Percentiles rank a stretch among this genome's conserved stretches.
phyloP scores from a whole-genome alignment of 495 filamentous ascomycete genomes.

The Entonaema liquescens region DNA sequence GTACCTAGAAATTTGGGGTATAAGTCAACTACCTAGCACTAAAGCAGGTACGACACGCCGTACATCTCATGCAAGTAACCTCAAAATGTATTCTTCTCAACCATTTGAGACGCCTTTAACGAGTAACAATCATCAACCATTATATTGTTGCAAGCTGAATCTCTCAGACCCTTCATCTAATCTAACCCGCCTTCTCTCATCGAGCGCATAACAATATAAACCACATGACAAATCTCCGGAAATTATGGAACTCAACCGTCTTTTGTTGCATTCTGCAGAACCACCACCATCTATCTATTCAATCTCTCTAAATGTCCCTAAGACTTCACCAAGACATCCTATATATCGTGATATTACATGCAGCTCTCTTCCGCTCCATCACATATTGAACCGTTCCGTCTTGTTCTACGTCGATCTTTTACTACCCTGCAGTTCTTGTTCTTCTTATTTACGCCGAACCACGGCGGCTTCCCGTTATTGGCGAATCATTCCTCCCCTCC shows the following conservation, averaged over 20 bases:
- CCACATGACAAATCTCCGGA: background rate
- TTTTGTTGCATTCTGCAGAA: conserved; percentile 17
- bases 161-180: background rate
- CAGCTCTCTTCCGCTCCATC: conserved; percentile 18
- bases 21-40: background rate
- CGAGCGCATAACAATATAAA: background rate
- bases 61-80: background rate
- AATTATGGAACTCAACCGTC: background rate
- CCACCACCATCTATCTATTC: conserved; percentile 13
- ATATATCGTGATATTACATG: conserved; percentile 14
- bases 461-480: conserved; percentile 9
- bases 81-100: background rate
- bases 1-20: background rate
- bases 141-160: background rate
- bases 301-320: conserved; percentile 5
- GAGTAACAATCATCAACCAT: background rate
- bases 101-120: background rate
- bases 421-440: conserved; percentile 1
- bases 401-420: background rate
- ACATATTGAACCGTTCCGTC: conserved; percentile 22
- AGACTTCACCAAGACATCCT: conserved; percentile 7
- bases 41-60: background rate
- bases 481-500: background rate
- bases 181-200: background rate
- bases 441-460: background rate